phyloP scores from a whole-genome alignment of 495 filamentous ascomycete species.

The Penicillium mononematosum region DNA sequence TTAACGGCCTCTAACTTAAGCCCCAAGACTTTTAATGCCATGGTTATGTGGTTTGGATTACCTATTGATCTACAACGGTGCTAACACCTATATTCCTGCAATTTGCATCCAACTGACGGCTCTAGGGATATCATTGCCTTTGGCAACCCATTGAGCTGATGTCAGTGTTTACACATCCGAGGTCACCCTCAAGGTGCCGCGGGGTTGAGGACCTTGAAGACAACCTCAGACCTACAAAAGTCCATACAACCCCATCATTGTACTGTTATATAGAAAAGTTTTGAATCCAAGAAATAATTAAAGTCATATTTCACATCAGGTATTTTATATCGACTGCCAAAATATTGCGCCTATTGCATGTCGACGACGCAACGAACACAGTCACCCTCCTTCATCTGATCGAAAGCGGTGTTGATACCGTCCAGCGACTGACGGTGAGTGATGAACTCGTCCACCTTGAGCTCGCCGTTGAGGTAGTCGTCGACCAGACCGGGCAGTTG shows the following conservation, averaged over 20 bases:
- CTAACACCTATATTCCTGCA: not conserved
- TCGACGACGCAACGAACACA: constrained; percentile 84
- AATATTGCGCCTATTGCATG: constrained; percentile 32
- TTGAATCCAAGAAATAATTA: constrained; percentile 8
- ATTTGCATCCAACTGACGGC: not conserved
- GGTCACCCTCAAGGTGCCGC: constrained; percentile 16
- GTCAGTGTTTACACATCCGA: not conserved
- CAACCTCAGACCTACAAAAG: constrained; percentile 15
- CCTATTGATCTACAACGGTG: not conserved
- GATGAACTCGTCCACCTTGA: constrained; percentile 99
- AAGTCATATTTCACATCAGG: constrained; percentile 30
- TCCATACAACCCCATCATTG: not conserved
- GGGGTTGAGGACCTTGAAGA: constrained; percentile 28
- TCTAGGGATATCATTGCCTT: not conserved
- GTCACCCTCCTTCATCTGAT: constrained; percentile 92
- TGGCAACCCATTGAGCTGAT: not conserved
- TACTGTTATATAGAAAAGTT: not conserved
- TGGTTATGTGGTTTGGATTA: not conserved
- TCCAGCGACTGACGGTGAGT: constrained; percentile 82
- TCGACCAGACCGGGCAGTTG: constrained; percentile 86
- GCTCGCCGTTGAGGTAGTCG: constrained; percentile 82
- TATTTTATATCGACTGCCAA: constrained; percentile 17
- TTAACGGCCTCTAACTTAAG: not conserved
- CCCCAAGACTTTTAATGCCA: not conserved
- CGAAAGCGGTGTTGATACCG: constrained; percentile 86